Evolutionary conservation across 2,329 filamentous ascomycete genomes (phyloP).

Genomic region (Simplicillium aogashimaense): DNA sequence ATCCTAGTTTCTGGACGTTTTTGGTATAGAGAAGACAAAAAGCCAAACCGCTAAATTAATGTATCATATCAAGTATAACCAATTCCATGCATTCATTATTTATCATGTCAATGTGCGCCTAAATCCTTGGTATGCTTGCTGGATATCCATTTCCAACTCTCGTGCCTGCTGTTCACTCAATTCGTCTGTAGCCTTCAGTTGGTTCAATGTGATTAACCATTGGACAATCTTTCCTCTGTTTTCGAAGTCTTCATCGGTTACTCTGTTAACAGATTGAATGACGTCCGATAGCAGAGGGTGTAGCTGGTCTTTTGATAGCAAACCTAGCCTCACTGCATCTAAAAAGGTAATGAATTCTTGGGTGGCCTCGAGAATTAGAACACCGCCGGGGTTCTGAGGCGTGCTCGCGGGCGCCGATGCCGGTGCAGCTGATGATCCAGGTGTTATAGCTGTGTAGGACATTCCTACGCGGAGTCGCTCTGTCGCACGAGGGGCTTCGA

Average conservation of each 20-base stretch:
- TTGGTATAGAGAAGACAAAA: slow-evolving; percentile 48
- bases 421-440: slow-evolving; percentile 35
- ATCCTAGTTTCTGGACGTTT: slow-evolving; percentile 98
- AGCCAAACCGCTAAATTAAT: neutral
- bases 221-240: slow-evolving; percentile 95
- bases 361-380: slow-evolving; percentile 78
- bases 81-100: neutral
- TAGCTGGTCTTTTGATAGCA: slow-evolving; percentile 91
- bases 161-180: slow-evolving; percentile 77
- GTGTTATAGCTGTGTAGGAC: slow-evolving; percentile 67
- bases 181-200: slow-evolving; percentile 94
- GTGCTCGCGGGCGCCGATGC: slow-evolving; percentile 30
- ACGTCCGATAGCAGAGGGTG: slow-evolving; percentile 91
- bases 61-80: neutral
- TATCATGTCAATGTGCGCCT: slow-evolving; percentile 61
- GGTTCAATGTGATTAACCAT: slow-evolving; percentile 94
- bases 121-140: slow-evolving; percentile 89
- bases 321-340: slow-evolving; percentile 84
- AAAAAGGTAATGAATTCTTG: slow-evolving; percentile 98
- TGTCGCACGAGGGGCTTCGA: slow-evolving; percentile 89
- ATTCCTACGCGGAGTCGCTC: slow-evolving; percentile 88
- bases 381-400: slow-evolving; percentile 42
- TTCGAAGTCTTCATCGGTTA: slow-evolving; percentile 91
- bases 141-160: slow-evolving; percentile 87
- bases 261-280: slow-evolving; percentile 94